Evolutionary conservation across 1,139 yeast species (phyloP), one percentile per base, ranked within the genome.

Genomic region (Blastobotrys arbuscula): DNA sequence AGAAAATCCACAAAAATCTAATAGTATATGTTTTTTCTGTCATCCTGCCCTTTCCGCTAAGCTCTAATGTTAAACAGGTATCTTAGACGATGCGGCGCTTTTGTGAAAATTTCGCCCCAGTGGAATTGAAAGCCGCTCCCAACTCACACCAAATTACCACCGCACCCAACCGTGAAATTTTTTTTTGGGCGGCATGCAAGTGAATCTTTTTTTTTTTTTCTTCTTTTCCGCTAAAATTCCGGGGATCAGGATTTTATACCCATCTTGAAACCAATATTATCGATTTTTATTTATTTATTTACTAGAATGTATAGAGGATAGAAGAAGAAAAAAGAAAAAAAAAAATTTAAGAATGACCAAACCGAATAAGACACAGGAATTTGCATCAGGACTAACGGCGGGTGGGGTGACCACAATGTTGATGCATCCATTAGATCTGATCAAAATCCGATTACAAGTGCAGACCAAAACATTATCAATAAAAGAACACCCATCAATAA

Each of bases 381-480:
- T 36, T 36, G 24, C 39, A 1, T 77, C 96, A 0, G 98, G 98
- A 0, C 68, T 90, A 13, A 63, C 81, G 2, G 96, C 97, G 0
- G 98, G 98, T 0, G 77, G 82, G 42, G 67, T 79, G 26, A 83
- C 97, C 3, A 90, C 97, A 1, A 57, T 85, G 2, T 70, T 84
- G 5, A 82, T 92, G 42, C 98, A 92, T 64, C 98, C 98, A 1
- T 69, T 92, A 37, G 98, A 92, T 64, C 73, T 92, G 50, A 69
- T 90, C 57, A 92, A 92, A 66, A 76, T 89, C 13, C 72, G 97
- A 50, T 70, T 92, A 40, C 98, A 92, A 55, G 65, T 68, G 45
- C 62, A 58, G 44, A 46, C 44, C 20, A 36, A 19, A 16, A 36
- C 23, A 2, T 34, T 34, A 34, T 34, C 38, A 34, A 2, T 20